Evolutionary conservation across 1,284 basidiomycete species (phyloP), one percentile per base, ranked within the genome.

Genomic region (Paramarasmius palmivorus): DNA sequence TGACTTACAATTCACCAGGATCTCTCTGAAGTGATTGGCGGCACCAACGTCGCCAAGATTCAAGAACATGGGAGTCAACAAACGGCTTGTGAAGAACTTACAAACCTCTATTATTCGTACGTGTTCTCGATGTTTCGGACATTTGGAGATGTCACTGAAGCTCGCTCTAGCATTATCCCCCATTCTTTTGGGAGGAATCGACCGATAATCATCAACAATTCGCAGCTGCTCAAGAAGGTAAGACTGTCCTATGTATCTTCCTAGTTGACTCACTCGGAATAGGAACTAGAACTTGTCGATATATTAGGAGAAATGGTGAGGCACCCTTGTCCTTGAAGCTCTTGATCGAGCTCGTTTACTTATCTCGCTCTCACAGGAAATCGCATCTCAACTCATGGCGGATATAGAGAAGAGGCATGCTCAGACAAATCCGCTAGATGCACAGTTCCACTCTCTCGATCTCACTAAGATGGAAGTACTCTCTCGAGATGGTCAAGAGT

Each of bases 221-320:
- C 71, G 52, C 55, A 48, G 0, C 52, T 68, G 19, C 66, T 86
- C 52, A 82, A 84, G 62, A 74, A 61, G 64, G 78, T 77, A 59
- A 37, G 47, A 54, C 12, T 45, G 17, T 32, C 12, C 49, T 22
- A 3, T 35, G 23, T 23, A 50, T 9, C 32, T 2, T 34, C 29
- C 14, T 52, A 53, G 32, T 26, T 41, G 23, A 52, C 5, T 15
- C 51, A 22, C 22, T 20, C 12, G 7, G 6, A 6, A 6, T 54
- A 79, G 73, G 84, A 88, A 73, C 74, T 88, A 20, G 82, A 85
- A 20, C 76, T 86, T 15, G 81, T 87, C 19, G 84, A 86, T 57
- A 80, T 83, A 5, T 75, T 88, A 17, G 82, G 81, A 35, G 83
- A 86, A 62, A 84, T 85, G 80, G 78, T 76, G 59, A 17, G 61